These are phyloP conservation scores for Erythrophleum fordii DNA, from an alignment of 306 rosid genomes.

Conservation along the genomic window DNA sequence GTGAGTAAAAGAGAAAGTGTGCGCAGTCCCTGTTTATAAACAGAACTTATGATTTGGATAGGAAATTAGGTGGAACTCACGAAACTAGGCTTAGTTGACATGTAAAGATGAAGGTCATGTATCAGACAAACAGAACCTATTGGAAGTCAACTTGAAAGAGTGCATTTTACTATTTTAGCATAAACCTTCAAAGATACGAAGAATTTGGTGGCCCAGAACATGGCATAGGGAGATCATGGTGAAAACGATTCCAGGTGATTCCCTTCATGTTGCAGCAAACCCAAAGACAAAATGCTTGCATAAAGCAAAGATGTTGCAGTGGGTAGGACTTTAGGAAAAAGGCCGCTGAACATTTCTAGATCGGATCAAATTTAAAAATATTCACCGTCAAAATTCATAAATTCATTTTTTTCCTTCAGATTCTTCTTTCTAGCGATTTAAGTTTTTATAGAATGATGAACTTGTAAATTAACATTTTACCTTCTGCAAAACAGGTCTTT, in stretches of 20 bases:
- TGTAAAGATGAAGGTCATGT: background rate
- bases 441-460: background rate
- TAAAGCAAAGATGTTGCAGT: background rate
- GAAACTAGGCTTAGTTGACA: background rate
- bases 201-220: background rate
- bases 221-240: background rate
- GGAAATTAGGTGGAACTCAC: background rate
- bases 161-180: background rate
- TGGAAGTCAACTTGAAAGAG: background rate
- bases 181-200: background rate
- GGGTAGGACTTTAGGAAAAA: background rate
- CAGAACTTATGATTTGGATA: background rate
- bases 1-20: background rate
- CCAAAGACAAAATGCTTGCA: background rate
- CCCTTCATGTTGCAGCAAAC: background rate
- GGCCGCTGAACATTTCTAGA: background rate
- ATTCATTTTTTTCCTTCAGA: background rate
- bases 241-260: background rate
- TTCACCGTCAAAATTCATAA: background rate
- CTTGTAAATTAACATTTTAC: background rate
- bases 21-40: background rate
- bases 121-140: background rate
- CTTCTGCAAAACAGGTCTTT: background rate
- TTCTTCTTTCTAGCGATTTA: background rate
- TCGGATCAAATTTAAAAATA: background rate